Conservation (phyloP, 1,284 basidiomycete species). For the Lignosus rhinocerotis region DNA sequence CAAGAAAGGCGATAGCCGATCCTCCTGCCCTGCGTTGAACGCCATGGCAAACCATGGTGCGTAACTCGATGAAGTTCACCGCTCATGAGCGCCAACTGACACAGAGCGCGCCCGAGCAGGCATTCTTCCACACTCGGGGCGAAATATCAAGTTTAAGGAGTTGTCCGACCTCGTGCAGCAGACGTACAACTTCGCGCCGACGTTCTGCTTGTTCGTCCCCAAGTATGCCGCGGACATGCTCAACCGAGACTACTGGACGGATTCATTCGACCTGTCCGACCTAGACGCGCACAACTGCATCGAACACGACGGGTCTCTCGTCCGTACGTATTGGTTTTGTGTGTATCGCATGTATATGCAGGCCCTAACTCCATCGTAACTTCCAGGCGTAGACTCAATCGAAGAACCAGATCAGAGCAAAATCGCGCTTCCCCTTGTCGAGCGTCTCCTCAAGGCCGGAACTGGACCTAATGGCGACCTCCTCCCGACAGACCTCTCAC, state of each 20-base stretch:
- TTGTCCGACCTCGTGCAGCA: slow-evolving; percentile 45
- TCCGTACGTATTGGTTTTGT: slow-evolving; percentile 40
- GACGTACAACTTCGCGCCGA: slow-evolving; percentile 68
- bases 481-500: slow-evolving; percentile 58
- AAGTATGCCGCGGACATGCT: slow-evolving; percentile 59
- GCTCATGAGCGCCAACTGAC: no score
- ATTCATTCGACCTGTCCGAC: slow-evolving; percentile 63
- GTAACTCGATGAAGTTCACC: slow-evolving; percentile 22
- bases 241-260: slow-evolving; percentile 52
- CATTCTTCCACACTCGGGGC: slow-evolving; percentile 63
- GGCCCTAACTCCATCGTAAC: neutral
- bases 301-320: slow-evolving; percentile 74
- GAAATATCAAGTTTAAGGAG: slow-evolving; percentile 64
- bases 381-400: slow-evolving; percentile 7
- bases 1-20: slow-evolving; percentile 61
- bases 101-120: slow-evolving; percentile 40
- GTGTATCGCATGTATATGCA: no score
- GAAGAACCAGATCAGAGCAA: slow-evolving; percentile 17
- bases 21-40: slow-evolving; percentile 71
- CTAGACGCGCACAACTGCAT: slow-evolving; percentile 73
- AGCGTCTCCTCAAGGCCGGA: slow-evolving; percentile 59
- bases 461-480: slow-evolving; percentile 54
- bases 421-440: slow-evolving; percentile 39
- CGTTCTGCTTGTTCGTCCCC: slow-evolving; percentile 65
- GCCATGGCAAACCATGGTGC: slow-evolving; percentile 75